A percentile compares a stretch with the other conserved stretches of the same genome.
Conservation (phyloP, 2,329 filamentous ascomycete genomes). For the Tolypocladium ovalisporum region DNA sequence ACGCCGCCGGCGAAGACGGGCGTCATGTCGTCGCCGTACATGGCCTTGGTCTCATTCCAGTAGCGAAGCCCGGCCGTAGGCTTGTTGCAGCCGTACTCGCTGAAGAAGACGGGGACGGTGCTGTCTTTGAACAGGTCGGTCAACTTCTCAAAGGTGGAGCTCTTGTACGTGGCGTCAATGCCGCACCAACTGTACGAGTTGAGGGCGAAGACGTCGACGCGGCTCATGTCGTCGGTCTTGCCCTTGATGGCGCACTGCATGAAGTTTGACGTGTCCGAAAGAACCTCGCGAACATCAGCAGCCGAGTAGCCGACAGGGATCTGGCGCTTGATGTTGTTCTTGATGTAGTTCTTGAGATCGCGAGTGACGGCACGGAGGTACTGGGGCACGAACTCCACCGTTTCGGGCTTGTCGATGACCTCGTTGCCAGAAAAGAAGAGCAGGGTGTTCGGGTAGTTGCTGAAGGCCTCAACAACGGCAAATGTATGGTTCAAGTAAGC, state of each 20-base stretch:
- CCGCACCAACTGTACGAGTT: slow-evolving; percentile 66
- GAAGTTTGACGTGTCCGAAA: slow-evolving; percentile 68
- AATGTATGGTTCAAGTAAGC: slow-evolving; percentile 56
- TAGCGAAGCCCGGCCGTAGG: slow-evolving; percentile 55
- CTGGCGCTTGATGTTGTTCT: slow-evolving; percentile 53
- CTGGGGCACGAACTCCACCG: slow-evolving; percentile 51
- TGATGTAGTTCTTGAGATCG: slow-evolving; percentile 73
- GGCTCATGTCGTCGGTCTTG: slow-evolving; percentile 47
- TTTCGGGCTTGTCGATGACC: slow-evolving; percentile 57
- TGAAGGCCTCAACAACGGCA: slow-evolving; percentile 56
- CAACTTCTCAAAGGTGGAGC: slow-evolving; percentile 51
- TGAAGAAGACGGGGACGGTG: slow-evolving; percentile 70
- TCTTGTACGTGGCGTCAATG: slow-evolving; percentile 46
- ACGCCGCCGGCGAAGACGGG: slow-evolving; percentile 61
- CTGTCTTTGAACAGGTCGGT: slow-evolving; percentile 54
- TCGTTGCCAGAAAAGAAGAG: slow-evolving; percentile 72
- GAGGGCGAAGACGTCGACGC: slow-evolving; percentile 65
- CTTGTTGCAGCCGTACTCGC: slow-evolving; percentile 70
- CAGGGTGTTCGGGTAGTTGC: slow-evolving; percentile 56
- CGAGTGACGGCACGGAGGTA: slow-evolving; percentile 67
- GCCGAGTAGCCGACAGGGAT: slow-evolving; percentile 76
- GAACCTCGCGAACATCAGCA: slow-evolving; percentile 63
- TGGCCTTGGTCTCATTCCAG: slow-evolving; percentile 64
- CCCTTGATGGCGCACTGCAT: slow-evolving; percentile 53
- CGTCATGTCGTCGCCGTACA: slow-evolving; percentile 64